Evolutionary conservation across 2,329 filamentous ascomycete genomes (phyloP).

Genomic region (Fusarium irregulare): DNA sequence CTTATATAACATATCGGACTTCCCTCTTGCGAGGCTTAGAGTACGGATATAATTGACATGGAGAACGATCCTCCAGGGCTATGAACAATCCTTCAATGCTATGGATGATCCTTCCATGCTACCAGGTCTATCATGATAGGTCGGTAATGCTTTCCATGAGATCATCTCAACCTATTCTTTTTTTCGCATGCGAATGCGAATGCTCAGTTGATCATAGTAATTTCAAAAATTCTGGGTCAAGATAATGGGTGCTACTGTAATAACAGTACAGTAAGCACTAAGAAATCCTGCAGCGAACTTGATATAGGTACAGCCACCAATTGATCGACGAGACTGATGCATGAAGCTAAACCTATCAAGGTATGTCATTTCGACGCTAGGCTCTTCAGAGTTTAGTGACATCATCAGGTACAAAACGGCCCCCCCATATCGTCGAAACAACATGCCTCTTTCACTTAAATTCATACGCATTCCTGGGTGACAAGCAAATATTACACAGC

Average conservation of each 20-base stretch:
- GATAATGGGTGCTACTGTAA: neutral
- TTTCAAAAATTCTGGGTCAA: neutral
- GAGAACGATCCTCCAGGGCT: neutral
- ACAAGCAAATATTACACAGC: neutral
- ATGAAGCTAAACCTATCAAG: neutral
- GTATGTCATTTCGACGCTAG: slow-evolving; percentile 13
- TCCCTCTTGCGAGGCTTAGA: no score
- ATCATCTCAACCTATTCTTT: neutral
- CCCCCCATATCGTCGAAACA: neutral
- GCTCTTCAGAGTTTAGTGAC: neutral
- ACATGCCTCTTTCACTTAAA: slow-evolving; percentile 1
- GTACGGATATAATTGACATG: neutral
- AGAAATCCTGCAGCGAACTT: neutral
- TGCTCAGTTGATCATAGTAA: neutral
- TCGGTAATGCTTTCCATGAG: neutral
- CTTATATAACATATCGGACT: neutral
- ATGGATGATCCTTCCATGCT: neutral
- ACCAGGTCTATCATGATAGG: neutral
- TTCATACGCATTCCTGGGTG: neutral
- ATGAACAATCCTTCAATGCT: neutral
- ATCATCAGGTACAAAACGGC: neutral
- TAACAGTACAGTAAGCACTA: neutral
- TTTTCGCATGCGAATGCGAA: neutral
- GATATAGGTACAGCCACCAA: neutral
- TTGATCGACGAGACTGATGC: neutral